These are phyloP conservation scores for Fusarium pseudograminearum DNA, from an alignment of 2,329 filamentous ascomycete species.

Conservation along the genomic window DNA sequence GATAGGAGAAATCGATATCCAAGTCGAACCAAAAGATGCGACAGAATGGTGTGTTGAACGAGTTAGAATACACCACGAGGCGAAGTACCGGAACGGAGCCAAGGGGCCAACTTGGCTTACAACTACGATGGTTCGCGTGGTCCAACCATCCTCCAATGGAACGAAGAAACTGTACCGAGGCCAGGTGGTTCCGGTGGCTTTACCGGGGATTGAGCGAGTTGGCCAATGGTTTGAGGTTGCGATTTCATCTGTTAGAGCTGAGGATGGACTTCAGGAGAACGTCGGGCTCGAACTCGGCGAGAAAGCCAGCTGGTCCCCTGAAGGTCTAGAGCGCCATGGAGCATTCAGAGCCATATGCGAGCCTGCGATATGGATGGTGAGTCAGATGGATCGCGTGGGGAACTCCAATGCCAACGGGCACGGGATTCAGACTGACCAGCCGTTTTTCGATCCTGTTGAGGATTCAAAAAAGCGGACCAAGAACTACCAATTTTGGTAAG, in stretches of 20 bases:
- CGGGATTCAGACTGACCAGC: constrained; percentile 14
- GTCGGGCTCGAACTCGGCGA: constrained; percentile 45
- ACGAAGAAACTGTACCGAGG: constrained; percentile 14
- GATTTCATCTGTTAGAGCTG: constrained; percentile 42
- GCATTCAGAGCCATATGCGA: constrained; percentile 46
- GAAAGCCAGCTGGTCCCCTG: constrained; percentile 42
- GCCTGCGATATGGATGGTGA: constrained; percentile 49
- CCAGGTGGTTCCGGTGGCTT: constrained; percentile 13
- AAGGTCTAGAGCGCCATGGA: constrained; percentile 39
- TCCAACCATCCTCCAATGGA: constrained; percentile 14
- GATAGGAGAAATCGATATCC: constrained; percentile 35
- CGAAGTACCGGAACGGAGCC: constrained; percentile 33
- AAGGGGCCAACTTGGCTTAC: constrained; percentile 38
- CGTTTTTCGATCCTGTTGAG: constrained; percentile 12
- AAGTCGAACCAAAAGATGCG: constrained; percentile 13
- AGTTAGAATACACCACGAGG: constrained; percentile 41
- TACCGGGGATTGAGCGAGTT: constrained; percentile 17
- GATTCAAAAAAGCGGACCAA: constrained; percentile 11
- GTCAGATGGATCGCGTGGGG: constrained; percentile 51
- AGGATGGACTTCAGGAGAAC: constrained; percentile 46
- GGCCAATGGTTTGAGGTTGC: constrained; percentile 49
- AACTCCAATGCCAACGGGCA: constrained; percentile 46
- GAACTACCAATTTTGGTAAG: constrained; percentile 39
- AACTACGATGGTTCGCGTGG: constrained; percentile 41
- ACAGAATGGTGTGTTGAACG: constrained; percentile 30